These are phyloP conservation scores for Aspergillus brunneoviolaceus DNA, from an alignment of 2,329 filamentous ascomycete species.

Conservation along the genomic window DNA sequence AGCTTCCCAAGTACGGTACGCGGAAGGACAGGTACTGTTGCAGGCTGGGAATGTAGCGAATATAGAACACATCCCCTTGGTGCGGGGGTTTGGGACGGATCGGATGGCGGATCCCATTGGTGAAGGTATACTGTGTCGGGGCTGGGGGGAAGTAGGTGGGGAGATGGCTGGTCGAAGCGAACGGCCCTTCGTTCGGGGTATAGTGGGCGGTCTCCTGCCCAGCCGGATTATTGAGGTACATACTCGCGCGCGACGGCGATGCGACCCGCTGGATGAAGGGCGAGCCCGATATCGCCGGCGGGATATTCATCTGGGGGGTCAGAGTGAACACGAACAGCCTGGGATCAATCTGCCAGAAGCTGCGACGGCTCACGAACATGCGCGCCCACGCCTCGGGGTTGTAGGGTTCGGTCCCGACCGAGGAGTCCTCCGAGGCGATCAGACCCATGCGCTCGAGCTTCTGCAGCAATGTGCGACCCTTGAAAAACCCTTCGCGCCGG, in stretches of 20 bases:
- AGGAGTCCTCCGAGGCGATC: constrained; percentile 71
- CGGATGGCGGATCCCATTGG: constrained; percentile 78
- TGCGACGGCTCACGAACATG: constrained; percentile 77
- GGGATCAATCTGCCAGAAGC: constrained; percentile 91
- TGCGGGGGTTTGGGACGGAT: constrained; percentile 83
- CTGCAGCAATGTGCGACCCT: constrained; percentile 76
- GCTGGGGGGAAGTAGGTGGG: constrained; percentile 88
- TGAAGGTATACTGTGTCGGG: constrained; percentile 77
- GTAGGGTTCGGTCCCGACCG: constrained; percentile 62
- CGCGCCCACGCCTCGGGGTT: constrained; percentile 67
- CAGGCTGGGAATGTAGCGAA: constrained; percentile 77
- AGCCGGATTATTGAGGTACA: constrained; percentile 14
- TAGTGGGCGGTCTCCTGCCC: constrained; percentile 14
- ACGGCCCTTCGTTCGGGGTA: constrained; percentile 32
- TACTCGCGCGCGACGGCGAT: constrained; percentile 47
- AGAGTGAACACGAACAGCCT: constrained; percentile 85
- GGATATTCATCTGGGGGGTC: constrained; percentile 55
- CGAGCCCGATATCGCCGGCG: constrained; percentile 51
- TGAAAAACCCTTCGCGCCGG: constrained; percentile 82
- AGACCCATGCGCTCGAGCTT: constrained; percentile 94
- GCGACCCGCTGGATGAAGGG: constrained; percentile 50
- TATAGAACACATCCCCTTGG: constrained; percentile 90
- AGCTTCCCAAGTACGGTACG: constrained; percentile 62
- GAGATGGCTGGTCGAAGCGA: constrained; percentile 64
- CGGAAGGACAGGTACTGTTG: constrained; percentile 86